Base-by-base conservation (phyloP, 768 basidiomycete genomes). In the Suillus weaverae region DNA sequence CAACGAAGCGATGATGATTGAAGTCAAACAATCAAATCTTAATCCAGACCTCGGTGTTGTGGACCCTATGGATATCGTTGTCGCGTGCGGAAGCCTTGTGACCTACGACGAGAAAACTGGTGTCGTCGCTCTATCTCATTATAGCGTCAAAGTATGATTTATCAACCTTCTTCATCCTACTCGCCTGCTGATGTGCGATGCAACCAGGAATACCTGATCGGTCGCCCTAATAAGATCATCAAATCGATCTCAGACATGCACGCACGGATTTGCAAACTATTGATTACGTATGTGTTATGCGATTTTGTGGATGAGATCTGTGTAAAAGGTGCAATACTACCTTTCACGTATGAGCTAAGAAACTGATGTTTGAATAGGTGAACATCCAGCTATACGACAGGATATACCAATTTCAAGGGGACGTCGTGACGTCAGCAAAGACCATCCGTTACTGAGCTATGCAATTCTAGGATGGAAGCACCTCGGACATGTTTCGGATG, bases 121-220 rank as follows among this genome's bases (percentile, higher is more conserved):
- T 0, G 9, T 63, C 18, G 14, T 60, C 5, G 33, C 33, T 14
- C 22, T 66, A 44, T 66, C 62, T 20, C 62, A 55, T 44, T 64
- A 66, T 56, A 60, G 62, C n/a, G 65, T 66, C 18, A 38, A 66
- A 43, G 65, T 64, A 60, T 18, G 22, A 33, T 56, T 1, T 22
- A 13, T 46, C 11, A 5, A 13, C 0, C 5, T 46, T 3, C 11
- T 0, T 22, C n/a, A 22, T 46, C n/a, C n/a, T 22, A 2, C 44
- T 46, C n/a, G 0, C 13, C n/a, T 11, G 11, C 44, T 46, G 44
- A 46, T 46, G n/a, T 5, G 2, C 44, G 2, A 1, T 13, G 44
- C 11, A 46, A 46, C n/a, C 10, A 46, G 44, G 44, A 46, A 46
- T 46, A 46, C 11, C 13, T 46, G n/a, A 13, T 22, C 44, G 22